phyloP scores from a whole-genome alignment of 441 rosid species.

The Bruguiera hainesii region DNA sequence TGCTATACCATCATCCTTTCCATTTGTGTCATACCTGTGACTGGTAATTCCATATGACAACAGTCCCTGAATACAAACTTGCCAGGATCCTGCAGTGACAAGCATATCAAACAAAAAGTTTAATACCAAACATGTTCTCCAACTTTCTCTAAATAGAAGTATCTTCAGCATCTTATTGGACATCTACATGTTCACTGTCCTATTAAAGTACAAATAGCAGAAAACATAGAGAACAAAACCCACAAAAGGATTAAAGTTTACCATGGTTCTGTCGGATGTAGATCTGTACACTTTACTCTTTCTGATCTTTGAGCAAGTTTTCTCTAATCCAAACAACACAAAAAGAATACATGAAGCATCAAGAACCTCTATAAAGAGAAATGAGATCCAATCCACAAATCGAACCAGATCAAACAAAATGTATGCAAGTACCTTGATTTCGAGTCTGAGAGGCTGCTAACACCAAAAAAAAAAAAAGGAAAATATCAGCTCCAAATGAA shows the following conservation, averaged over 20 bases:
- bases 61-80: conserved; percentile 76
- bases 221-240: conserved; percentile 5
- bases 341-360: conserved; percentile 14
- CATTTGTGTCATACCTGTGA: conserved; percentile 48
- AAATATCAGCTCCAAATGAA: too few species aligned
- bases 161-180: not conserved
- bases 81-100: conserved; percentile 64
- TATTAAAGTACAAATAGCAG: not conserved
- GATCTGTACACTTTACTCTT: conserved; percentile 81
- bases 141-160: not conserved
- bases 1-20: not conserved
- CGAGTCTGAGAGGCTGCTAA: conserved; percentile 46
- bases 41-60: conserved; percentile 81
- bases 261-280: conserved; percentile 94
- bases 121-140: not conserved
- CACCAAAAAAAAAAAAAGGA: too few species aligned
- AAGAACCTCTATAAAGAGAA: not conserved
- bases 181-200: too few species aligned
- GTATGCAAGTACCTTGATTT: conserved; percentile 46
- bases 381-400: conserved; percentile 6
- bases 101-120: conserved; percentile 6
- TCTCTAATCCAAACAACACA: conserved; percentile 44
- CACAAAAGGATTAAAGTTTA: conserved; percentile 18
- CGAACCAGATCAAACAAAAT: conserved; percentile 4
- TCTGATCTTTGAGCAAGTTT: conserved; percentile 74